Conservation (phyloP, 495 filamentous ascomycete genomes). For the Penicillium bialowiezense region DNA sequence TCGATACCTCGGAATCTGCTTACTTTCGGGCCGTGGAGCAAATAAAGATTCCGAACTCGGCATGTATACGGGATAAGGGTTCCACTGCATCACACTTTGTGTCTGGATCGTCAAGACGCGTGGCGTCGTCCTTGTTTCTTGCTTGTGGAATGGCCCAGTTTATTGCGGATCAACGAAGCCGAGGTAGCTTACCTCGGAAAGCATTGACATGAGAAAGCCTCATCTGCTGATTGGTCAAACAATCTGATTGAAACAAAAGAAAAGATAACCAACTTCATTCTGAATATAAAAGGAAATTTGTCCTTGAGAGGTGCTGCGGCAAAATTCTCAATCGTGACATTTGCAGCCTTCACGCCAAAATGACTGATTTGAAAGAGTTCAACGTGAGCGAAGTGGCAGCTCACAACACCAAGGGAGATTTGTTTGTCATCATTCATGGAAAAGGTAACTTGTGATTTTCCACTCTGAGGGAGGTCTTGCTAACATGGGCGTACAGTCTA, state of each 20-base stretch:
- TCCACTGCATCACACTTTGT: too few relatives aligned
- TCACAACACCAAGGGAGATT: constrained; percentile 40
- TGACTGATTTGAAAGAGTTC: constrained; percentile 17
- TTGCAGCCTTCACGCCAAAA: not conserved
- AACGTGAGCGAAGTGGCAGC: constrained; percentile 32
- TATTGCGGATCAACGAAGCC: not conserved
- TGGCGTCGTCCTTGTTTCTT: not conserved
- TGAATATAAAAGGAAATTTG: not conserved
- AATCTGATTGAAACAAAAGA: not conserved
- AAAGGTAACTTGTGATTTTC: constrained; percentile 44
- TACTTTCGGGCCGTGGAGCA: not conserved
- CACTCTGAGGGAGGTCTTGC: too few relatives aligned
- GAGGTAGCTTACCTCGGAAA: constrained; percentile 10
- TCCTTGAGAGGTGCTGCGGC: not conserved
- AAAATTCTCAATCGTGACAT: not conserved
- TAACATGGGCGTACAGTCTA: too few relatives aligned
- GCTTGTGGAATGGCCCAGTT: too few relatives aligned
- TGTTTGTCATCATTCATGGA: constrained; percentile 49
- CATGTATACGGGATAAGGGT: too few relatives aligned
- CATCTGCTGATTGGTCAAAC: not conserved
- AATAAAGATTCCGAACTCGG: too few relatives aligned
- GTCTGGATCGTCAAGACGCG: too few relatives aligned
- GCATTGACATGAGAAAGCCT: not conserved
- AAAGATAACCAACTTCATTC: not conserved
- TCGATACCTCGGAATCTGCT: not conserved